Base-by-base conservation (phyloP, 148 eudicot species). In the Silene conica region DNA sequence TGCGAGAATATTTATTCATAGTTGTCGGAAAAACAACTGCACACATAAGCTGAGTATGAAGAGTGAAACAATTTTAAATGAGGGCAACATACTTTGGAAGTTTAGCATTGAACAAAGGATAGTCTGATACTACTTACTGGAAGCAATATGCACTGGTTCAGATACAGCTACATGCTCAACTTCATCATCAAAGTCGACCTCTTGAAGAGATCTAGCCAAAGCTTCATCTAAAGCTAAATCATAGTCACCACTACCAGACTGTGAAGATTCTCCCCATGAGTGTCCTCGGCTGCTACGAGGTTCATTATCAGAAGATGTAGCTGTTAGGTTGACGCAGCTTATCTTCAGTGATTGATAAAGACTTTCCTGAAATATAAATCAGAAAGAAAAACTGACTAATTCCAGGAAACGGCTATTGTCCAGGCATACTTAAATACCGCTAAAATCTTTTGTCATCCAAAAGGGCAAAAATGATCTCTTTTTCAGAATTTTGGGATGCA, bases 221-320 rank as follows among this genome's bases (percentile, higher is more conserved):
- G 88, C 96, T 85, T 92, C 97, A 83, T 92, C 97, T 60, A 86
- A 70, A 58, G 83, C 97, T 78, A 87, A 65, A 77, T 87, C 85
- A 31, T 77, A 81, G 12, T 81, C 80, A 25, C 74, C 68, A 75
- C 85, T 85, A 70, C 71, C 82, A 48, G 78, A 72, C 65, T 19
- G 77, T 5, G 89, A 86, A 62, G 89, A 80, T 79, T 86, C 96
- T 74, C 77, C 86, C 79, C 78, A 80, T 52, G 84, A 80, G 23
- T 59, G 87, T 79, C 73, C 84, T 43, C 62, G 73, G 73, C 80
- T 75, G 76, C 74, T 86, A 76, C 75, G 78, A 71, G 74, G 84
- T 71, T 82, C 82, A 67, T 70, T 59, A 67, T 78, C 73, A 75
- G 80, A 80, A 48, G 72, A 64, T 70, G 54, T 72, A 48, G 71